A percentile compares a stretch with the other conserved stretches of the same genome.
Evolutionary conservation across 345 rosid species (phyloP).

Genomic region (Camelina neglecta): DNA sequence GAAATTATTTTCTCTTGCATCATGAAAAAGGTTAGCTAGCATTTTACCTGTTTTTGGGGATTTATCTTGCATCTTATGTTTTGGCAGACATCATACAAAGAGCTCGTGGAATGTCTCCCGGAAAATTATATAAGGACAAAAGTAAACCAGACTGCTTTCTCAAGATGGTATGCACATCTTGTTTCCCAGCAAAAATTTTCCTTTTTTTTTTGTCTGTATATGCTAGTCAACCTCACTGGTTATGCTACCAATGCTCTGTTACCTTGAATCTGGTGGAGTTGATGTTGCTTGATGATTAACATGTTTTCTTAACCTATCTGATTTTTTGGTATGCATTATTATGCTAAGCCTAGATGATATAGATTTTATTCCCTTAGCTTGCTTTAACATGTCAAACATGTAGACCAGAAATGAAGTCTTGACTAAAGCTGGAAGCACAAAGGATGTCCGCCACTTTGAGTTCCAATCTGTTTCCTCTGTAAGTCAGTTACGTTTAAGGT

Average conservation of each 20-base stretch:
- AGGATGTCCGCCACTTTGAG: slow-evolving; percentile 92
- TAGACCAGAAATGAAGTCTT: slow-evolving; percentile 66
- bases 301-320: not conserved
- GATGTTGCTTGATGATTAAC: slow-evolving; percentile 7
- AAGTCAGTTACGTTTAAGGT: slow-evolving; percentile 42
- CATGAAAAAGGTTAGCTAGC: not conserved
- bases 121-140: slow-evolving; percentile 57
- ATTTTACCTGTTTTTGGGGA: not conserved
- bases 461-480: slow-evolving; percentile 78
- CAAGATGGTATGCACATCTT: slow-evolving; percentile 64
- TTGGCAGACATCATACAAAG: slow-evolving; percentile 61
- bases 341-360: slow-evolving; percentile 14
- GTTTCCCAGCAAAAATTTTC: not conserved
- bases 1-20: slow-evolving; percentile 8
- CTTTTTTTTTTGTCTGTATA: not conserved
- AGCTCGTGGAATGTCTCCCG: slow-evolving; percentile 77
- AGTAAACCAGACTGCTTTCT: slow-evolving; percentile 79
- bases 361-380: not conserved
- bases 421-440: slow-evolving; percentile 64
- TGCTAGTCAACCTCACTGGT: not conserved
- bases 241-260: slow-evolving; percentile 8
- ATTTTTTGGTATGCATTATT: slow-evolving; percentile 17
- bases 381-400: slow-evolving; percentile 33
- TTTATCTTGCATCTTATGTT: slow-evolving; percentile 21
- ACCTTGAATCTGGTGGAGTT: slow-evolving; percentile 20